phyloP scores from a whole-genome alignment of 139 green algal genomes.

The Ostreobium quekettii region DNA sequence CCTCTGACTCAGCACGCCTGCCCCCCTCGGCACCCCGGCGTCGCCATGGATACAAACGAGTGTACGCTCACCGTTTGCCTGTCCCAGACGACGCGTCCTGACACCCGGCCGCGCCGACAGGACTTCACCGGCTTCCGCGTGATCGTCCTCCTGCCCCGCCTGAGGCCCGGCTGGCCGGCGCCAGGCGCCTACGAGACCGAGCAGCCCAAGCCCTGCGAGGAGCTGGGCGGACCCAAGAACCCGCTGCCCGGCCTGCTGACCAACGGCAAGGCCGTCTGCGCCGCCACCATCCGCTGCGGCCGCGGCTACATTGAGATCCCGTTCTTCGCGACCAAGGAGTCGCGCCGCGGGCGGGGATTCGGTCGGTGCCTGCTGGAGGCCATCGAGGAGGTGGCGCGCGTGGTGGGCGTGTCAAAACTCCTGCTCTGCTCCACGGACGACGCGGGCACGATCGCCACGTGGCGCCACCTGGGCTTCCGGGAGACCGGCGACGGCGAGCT shows the following conservation, averaged over 20 bases:
- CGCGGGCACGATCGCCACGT: slow-evolving; percentile 54
- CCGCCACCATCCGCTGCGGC: slow-evolving; percentile 74
- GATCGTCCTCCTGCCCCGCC: slow-evolving; percentile 63
- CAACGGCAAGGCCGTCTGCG: slow-evolving; percentile 65
- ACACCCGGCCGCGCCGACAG: no score
- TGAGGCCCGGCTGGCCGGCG: slow-evolving; percentile 60
- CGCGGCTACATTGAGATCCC: slow-evolving; percentile 78
- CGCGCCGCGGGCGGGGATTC: slow-evolving; percentile 60
- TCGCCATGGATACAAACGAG: no score
- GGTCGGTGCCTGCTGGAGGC: slow-evolving; percentile 77
- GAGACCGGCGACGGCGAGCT: slow-evolving; percentile 60
- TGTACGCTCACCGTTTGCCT: no score
- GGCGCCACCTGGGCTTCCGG: slow-evolving; percentile 74
- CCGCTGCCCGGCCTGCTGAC: slow-evolving; percentile 48
- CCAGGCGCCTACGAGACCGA: slow-evolving; percentile 42
- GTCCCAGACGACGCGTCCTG: no score
- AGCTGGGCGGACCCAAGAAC: slow-evolving; percentile 45
- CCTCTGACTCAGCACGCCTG: no score
- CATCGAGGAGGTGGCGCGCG: slow-evolving; percentile 63
- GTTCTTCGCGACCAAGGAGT: slow-evolving; percentile 77
- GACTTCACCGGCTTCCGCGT: slow-evolving; percentile 85
- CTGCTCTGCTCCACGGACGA: slow-evolving; percentile 59
- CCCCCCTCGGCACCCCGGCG: no score
- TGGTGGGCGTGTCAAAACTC: slow-evolving; percentile 35
- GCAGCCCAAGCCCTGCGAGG: slow-evolving; percentile 20